Conservation (phyloP, 306 rosid species). For the Medicago arabica region DNA sequence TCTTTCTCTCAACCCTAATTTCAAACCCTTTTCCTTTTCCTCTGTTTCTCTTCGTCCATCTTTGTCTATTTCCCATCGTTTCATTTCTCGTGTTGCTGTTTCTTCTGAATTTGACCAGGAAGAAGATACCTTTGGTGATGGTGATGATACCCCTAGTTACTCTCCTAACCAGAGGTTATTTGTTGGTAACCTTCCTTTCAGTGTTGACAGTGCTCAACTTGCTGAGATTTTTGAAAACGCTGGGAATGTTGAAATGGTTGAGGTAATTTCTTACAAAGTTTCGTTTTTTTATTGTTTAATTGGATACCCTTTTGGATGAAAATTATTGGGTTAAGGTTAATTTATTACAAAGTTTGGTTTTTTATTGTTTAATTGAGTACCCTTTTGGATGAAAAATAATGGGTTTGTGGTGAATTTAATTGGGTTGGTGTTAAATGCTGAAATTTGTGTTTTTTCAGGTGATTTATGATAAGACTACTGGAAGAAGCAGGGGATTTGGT, state of each 20-base stretch:
- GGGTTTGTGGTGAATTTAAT: not conserved
- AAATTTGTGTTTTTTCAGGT: slow-evolving; percentile 53
- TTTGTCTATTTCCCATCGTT: slow-evolving; percentile 47
- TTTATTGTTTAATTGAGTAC: too few species aligned
- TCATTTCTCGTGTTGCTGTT: slow-evolving; percentile 59
- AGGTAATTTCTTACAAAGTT: slow-evolving; percentile 56
- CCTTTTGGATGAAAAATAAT: not conserved
- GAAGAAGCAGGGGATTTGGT: slow-evolving; percentile 95
- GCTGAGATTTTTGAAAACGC: slow-evolving; percentile 77
- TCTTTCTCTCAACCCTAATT: slow-evolving; percentile 40
- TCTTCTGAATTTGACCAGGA: slow-evolving; percentile 82
- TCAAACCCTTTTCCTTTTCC: slow-evolving; percentile 59
- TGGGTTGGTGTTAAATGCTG: not conserved
- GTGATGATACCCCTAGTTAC: slow-evolving; percentile 44
- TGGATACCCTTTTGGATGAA: not conserved
- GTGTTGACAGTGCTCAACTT: slow-evolving; percentile 79
- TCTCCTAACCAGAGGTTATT: slow-evolving; percentile 71
- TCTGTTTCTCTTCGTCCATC: slow-evolving; percentile 49
- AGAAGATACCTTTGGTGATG: slow-evolving; percentile 55
- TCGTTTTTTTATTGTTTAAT: not conserved
- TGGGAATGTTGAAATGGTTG: slow-evolving; percentile 86
- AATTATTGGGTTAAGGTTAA: not conserved
- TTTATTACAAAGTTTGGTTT: too few species aligned
- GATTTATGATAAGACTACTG: slow-evolving; percentile 84
- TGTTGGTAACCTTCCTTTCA: slow-evolving; percentile 91